Evolutionary conservation across 2,329 filamentous ascomycete species (phyloP).

Genomic region (Colletotrichum musicola): DNA sequence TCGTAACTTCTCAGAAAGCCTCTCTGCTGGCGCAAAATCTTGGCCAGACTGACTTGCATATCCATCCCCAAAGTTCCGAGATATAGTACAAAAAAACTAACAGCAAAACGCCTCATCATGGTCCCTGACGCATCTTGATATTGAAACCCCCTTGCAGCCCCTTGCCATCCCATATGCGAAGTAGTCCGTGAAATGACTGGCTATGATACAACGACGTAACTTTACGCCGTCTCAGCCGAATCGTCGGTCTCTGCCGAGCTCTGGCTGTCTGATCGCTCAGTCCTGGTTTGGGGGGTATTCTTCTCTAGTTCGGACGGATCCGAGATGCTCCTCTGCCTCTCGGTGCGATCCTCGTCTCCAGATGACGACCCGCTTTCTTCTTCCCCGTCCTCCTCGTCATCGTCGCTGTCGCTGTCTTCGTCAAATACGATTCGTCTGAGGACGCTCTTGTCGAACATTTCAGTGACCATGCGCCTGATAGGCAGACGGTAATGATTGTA

Average conservation of each 20-base stretch:
- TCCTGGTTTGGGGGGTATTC: slow-evolving; percentile 12
- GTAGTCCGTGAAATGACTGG: not conserved
- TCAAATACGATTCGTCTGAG: slow-evolving; percentile 87
- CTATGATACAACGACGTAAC: not conserved
- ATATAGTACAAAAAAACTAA: slow-evolving; percentile 39
- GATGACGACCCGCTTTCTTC: slow-evolving; percentile 52
- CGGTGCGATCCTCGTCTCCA: slow-evolving; percentile 65
- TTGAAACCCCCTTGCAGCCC: not conserved
- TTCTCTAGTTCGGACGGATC: slow-evolving; percentile 44
- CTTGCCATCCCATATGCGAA: slow-evolving; percentile 16
- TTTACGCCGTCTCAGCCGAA: slow-evolving; percentile 25
- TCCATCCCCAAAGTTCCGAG: slow-evolving; percentile 31
- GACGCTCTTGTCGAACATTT: slow-evolving; percentile 93
- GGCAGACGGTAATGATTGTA: slow-evolving; percentile 90
- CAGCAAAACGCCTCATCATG: slow-evolving; percentile 34
- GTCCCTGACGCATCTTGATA: slow-evolving; percentile 19
- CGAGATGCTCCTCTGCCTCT: slow-evolving; percentile 68
- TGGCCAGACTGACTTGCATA: slow-evolving; percentile 22
- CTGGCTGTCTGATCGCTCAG: slow-evolving; percentile 26
- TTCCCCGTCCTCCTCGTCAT: slow-evolving; percentile 61
- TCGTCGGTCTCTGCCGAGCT: slow-evolving; percentile 27
- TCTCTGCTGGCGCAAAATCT: slow-evolving; percentile 20
- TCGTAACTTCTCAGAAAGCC: slow-evolving; percentile 7
- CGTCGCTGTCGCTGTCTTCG: slow-evolving; percentile 76
- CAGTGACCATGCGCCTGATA: slow-evolving; percentile 89